phyloP scores from a whole-genome alignment of 2,329 filamentous ascomycete genomes.

The Arthroderma uncinatum region DNA sequence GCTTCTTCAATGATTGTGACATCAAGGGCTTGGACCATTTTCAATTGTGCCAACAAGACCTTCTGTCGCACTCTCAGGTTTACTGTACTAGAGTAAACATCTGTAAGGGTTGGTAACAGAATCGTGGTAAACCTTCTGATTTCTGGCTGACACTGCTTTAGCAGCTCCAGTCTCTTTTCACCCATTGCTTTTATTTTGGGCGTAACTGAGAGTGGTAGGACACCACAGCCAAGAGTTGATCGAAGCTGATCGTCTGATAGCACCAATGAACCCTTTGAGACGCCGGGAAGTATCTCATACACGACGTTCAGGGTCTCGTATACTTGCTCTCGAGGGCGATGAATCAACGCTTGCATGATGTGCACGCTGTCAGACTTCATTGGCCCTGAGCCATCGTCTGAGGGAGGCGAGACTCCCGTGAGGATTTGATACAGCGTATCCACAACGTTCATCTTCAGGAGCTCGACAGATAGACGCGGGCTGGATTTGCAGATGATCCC shows the following conservation, averaged over 20 bases:
- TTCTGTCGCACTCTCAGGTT: constrained; percentile 91
- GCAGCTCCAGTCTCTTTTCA: constrained; percentile 68
- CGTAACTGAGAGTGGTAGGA: constrained; percentile 23
- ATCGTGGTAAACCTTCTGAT: constrained; percentile 88
- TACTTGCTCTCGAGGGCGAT: constrained; percentile 88
- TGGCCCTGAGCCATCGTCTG: constrained; percentile 52
- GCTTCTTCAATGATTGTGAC: constrained; percentile 73
- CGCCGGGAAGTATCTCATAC: constrained; percentile 76
- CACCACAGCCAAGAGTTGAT: constrained; percentile 38
- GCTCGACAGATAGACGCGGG: constrained; percentile 71
- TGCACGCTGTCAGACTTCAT: constrained; percentile 84
- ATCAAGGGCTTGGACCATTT: constrained; percentile 96
- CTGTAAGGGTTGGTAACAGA: constrained; percentile 84
- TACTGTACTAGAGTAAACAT: constrained; percentile 95
- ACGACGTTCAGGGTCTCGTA: constrained; percentile 96
- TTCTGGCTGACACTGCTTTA: constrained; percentile 73
- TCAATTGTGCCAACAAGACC: constrained; percentile 87
- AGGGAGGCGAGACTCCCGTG: constrained; percentile 85
- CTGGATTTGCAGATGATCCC: constrained; percentile 85
- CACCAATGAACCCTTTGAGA: constrained; percentile 48
- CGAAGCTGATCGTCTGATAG: constrained; percentile 40
- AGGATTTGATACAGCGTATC: constrained; percentile 96
- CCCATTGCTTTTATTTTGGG: constrained; percentile 44
- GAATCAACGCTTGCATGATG: constrained; percentile 97
- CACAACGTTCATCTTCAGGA: constrained; percentile 93